phyloP scores from a whole-genome alignment of 495 filamentous ascomycete genomes.

The Neurospora sublineolata region DNA sequence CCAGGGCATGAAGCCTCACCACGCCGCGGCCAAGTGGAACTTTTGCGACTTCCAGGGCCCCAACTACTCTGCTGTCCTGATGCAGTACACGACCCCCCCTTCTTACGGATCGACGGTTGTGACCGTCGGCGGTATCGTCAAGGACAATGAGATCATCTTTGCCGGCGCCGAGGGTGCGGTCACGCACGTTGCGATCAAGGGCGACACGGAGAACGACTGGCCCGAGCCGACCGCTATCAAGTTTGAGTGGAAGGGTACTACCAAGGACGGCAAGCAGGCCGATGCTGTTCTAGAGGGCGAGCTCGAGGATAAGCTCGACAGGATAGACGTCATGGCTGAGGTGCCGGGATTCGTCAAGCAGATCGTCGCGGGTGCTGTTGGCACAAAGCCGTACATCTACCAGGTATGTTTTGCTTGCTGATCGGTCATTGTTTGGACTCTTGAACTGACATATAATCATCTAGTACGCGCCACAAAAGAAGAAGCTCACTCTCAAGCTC shows the following conservation, averaged over 20 bases:
- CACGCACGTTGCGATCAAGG: conserved; percentile 53
- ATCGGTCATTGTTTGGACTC: background rate
- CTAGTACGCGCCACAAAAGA: conserved; percentile 51
- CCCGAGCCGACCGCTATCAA: conserved; percentile 66
- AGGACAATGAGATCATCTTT: conserved; percentile 66
- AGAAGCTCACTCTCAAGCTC: conserved; percentile 56
- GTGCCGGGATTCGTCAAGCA: conserved; percentile 91
- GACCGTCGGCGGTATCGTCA: conserved; percentile 69
- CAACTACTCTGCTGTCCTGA: conserved; percentile 75
- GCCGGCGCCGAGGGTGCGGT: conserved; percentile 52
- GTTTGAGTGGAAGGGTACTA: conserved; percentile 69
- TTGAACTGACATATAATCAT: background rate
- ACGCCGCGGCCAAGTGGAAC: conserved; percentile 89
- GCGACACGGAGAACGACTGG: conserved; percentile 76
- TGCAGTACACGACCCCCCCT: conserved; percentile 92
- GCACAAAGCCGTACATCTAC: conserved; percentile 95
- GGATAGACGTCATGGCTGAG: conserved; percentile 92
- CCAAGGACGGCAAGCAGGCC: conserved; percentile 61
- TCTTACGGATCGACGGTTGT: conserved; percentile 88
- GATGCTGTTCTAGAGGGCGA: conserved; percentile 55
- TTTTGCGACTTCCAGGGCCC: conserved; percentile 86
- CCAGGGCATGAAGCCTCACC: conserved; percentile 98
- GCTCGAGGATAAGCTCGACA: conserved; percentile 63
- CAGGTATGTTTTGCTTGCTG: conserved; percentile 46
- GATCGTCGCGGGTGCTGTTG: conserved; percentile 74